These are phyloP conservation scores for Metschnikowia cubensis DNA, from an alignment of 805 yeast species.

Conservation along the genomic window DNA sequence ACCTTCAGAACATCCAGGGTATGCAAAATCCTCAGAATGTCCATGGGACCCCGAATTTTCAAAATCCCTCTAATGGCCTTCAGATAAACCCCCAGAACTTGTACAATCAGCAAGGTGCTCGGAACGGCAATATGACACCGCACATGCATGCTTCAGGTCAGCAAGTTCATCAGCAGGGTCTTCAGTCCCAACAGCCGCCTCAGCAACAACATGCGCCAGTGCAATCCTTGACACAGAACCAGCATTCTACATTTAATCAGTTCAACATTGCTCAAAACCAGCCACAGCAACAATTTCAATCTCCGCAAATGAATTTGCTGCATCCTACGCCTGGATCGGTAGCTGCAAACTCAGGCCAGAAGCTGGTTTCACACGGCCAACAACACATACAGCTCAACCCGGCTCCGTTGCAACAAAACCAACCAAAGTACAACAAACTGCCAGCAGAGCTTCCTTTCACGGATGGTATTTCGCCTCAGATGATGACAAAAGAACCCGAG, in stretches of 20 bases:
- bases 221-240: constrained; percentile 2
- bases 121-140: constrained; percentile 2
- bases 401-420: constrained; percentile 1
- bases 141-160: constrained; percentile 2
- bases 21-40: constrained; percentile 2
- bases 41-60: background rate
- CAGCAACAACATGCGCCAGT: constrained; percentile 11
- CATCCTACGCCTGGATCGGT: constrained; percentile 5
- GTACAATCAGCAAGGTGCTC: background rate
- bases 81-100: constrained; percentile 1
- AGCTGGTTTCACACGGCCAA: constrained; percentile 3
- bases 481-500: constrained; percentile 17
- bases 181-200: background rate
- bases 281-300: constrained; percentile 6
- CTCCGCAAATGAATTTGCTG: constrained; percentile 6
- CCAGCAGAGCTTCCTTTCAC: constrained; percentile 8
- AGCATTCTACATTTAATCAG: constrained; percentile 3
- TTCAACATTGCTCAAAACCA: constrained; percentile 4
- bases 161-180: constrained; percentile 6
- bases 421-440: constrained; percentile 3
- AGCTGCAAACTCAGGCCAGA: constrained; percentile 1
- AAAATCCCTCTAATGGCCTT: background rate
- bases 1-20: constrained; percentile 1
- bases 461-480: constrained; percentile 15
- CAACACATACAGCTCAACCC: constrained; percentile 5